Percentiles rank a stretch among this genome's conserved stretches.
Conservation (phyloP, 106 monocot genomes). For the Phalaenopsis aphrodite region DNA sequence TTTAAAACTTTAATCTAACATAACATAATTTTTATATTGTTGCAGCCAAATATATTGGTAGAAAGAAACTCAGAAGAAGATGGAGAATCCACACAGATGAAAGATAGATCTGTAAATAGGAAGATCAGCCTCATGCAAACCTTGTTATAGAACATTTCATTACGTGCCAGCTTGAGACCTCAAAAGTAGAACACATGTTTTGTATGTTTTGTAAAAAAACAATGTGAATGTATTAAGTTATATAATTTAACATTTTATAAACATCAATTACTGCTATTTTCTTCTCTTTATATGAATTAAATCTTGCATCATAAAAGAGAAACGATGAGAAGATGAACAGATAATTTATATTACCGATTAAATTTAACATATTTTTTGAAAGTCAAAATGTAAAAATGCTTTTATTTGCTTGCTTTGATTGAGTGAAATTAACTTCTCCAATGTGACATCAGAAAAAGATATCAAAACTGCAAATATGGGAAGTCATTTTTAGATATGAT, state of each 20-base stretch:
- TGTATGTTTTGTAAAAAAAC: too few relatives aligned
- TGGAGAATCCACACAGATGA: neutral
- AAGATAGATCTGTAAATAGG: neutral
- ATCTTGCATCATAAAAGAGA: neutral
- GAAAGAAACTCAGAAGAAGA: neutral
- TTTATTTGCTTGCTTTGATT: neutral
- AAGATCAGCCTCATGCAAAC: neutral
- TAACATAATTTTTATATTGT: neutral
- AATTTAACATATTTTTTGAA: neutral
- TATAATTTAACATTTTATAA: neutral
- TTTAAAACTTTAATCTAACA: neutral
- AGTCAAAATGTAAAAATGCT: neutral
- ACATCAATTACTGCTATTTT: neutral
- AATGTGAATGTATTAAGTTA: neutral
- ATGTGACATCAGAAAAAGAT: neutral
- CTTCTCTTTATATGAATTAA: neutral
- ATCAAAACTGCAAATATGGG: neutral
- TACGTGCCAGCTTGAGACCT: too few relatives aligned
- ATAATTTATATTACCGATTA: neutral
- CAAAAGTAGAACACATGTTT: neutral
- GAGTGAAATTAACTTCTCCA: neutral
- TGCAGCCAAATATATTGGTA: slow-evolving; percentile 9
- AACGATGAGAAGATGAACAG: neutral
- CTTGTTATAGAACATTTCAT: too few relatives aligned
- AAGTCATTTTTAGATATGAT: neutral